phyloP scores from a whole-genome alignment of 2,329 filamentous ascomycete genomes.

The Fulvia fulva region DNA sequence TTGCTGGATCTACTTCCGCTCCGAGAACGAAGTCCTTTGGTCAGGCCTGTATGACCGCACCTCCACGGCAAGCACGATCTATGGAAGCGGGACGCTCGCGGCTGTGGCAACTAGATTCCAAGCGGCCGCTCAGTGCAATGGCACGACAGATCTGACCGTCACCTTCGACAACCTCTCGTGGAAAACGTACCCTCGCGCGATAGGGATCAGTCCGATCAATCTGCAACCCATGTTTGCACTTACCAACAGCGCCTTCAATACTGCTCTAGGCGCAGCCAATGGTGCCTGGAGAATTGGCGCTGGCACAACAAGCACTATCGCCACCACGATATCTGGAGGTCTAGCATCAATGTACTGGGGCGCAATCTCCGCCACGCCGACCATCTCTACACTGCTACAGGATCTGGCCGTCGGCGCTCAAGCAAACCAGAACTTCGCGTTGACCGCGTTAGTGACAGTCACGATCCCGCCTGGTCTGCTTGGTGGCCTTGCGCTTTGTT shows the following conservation, averaged over 20 bases:
- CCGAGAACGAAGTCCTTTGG: constrained; percentile 6
- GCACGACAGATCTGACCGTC: not conserved
- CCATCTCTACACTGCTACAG: not conserved
- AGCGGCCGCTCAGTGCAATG: not conserved
- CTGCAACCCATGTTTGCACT: not conserved
- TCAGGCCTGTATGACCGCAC: not conserved
- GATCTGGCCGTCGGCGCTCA: not conserved
- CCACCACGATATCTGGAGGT: not conserved
- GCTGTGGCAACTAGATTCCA: not conserved
- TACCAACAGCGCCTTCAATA: not conserved
- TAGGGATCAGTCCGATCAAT: not conserved
- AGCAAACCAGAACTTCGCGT: not conserved
- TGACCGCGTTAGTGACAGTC: not conserved
- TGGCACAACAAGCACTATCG: not conserved
- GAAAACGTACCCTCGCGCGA: not conserved
- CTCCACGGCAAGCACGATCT: not conserved
- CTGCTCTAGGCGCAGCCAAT: not conserved
- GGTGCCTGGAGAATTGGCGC: not conserved
- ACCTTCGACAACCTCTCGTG: constrained; percentile 2
- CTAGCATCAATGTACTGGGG: not conserved
- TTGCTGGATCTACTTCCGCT: constrained; percentile 3
- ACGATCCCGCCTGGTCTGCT: not conserved
- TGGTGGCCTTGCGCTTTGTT: not conserved
- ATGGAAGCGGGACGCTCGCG: not conserved
- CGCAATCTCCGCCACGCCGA: not conserved